Conservation (phyloP, 2,329 filamentous ascomycete genomes). For the Fusarium sp. region DNA sequence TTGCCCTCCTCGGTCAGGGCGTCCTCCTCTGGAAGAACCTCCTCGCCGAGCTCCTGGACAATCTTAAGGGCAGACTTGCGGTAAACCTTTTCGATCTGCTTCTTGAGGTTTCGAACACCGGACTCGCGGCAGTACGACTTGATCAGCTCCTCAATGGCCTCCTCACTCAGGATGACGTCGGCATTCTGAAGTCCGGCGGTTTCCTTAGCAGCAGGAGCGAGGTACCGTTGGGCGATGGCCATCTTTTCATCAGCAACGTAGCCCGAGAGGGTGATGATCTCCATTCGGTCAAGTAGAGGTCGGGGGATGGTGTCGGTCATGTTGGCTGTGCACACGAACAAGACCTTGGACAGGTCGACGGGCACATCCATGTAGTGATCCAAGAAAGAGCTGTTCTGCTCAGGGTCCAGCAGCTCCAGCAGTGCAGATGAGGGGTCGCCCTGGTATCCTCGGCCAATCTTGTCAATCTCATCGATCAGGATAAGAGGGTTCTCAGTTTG, state of each 20-base stretch:
- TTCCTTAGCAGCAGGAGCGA: conserved; percentile 94
- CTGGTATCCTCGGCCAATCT: conserved; percentile 96
- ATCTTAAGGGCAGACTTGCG: conserved; percentile 97
- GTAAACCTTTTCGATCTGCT: conserved; percentile 99
- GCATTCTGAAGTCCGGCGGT: conserved; percentile 90
- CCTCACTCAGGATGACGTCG: conserved; percentile 86
- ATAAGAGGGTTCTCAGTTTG: conserved; percentile 98
- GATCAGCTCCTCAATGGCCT: conserved; percentile 95
- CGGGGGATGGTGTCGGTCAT: conserved; percentile 98
- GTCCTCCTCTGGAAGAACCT: conserved; percentile 81
- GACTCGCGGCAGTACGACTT: conserved; percentile 99
- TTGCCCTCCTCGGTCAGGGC: conserved; percentile 90
- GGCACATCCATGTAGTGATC: conserved; percentile 99
- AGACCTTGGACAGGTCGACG: conserved; percentile 95
- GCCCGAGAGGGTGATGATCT: conserved; percentile 94
- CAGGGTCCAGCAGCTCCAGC: conserved; percentile 92
- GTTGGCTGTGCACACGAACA: conserved; percentile 99
- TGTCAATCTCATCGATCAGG: conserved; percentile 97
- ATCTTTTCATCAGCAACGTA: conserved; percentile 99
- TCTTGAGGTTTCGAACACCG: conserved; percentile 97
- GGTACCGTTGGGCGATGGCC: conserved; percentile 94
- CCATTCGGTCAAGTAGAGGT: conserved; percentile 95
- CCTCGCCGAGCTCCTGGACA: conserved; percentile 91
- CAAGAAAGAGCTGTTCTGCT: conserved; percentile 97
- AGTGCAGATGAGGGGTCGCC: conserved; percentile 95